phyloP scores from a whole-genome alignment of 768 basidiomycete species.

The Pilatotrama ljubarskyi region DNA sequence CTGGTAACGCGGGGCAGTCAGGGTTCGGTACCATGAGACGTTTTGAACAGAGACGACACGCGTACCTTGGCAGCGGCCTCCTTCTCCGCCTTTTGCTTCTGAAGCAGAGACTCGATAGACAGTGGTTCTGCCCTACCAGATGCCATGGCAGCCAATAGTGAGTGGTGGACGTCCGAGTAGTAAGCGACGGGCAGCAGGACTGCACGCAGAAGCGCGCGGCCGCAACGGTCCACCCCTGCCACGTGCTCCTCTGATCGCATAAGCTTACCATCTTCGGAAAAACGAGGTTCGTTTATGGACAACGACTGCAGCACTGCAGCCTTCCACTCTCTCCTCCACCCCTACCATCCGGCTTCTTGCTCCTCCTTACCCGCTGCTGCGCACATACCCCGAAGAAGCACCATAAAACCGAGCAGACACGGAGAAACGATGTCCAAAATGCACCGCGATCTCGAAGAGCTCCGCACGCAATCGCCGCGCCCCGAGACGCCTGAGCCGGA shows the following conservation, averaged over 20 bases:
- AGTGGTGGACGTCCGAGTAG: slow-evolving; percentile 1
- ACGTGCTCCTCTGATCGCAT: slow-evolving; percentile 6
- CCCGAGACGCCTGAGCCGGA: slow-evolving; percentile 65
- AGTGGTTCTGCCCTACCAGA: slow-evolving; percentile 63
- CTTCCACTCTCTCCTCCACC: background rate
- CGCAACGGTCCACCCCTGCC: background rate
- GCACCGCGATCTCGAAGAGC: slow-evolving; percentile 28
- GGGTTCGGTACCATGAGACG: background rate
- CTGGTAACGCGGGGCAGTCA: slow-evolving; percentile 40
- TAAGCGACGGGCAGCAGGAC: background rate
- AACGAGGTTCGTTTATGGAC: slow-evolving; percentile 3
- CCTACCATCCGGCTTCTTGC: background rate
- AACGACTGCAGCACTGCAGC: background rate
- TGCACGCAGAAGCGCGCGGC: background rate
- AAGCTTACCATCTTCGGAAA: slow-evolving; percentile 14
- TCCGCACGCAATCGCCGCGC: slow-evolving; percentile 44
- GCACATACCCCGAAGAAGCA: no score
- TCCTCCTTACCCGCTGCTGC: background rate
- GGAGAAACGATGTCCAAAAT: slow-evolving; percentile 15
- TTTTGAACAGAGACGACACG: slow-evolving; percentile 9
- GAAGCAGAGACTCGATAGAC: slow-evolving; percentile 84
- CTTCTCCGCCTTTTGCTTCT: slow-evolving; percentile 85
- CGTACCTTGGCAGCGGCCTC: slow-evolving; percentile 86
- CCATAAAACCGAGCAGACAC: background rate
- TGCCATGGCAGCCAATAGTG: slow-evolving; percentile 38